Base-by-base conservation (phyloP, 441 rosid species). In the Populus hybrid region DNA sequence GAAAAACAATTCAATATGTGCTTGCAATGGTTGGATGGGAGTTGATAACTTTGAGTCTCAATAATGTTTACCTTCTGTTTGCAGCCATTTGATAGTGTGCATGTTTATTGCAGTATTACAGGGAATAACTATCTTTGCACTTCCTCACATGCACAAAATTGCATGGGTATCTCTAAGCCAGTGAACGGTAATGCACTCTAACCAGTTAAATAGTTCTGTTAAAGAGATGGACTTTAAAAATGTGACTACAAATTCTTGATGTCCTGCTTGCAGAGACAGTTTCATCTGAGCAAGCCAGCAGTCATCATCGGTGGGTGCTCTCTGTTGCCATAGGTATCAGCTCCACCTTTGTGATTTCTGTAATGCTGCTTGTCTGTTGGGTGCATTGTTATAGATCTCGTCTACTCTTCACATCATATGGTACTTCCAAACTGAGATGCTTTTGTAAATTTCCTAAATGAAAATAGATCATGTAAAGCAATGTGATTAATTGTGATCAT, bases 351-450 rank as follows among this genome's bases (percentile, higher is more conserved):
- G 89, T 92, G 65, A 76, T 90, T 79, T 91, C 87, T 35, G 81
- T 93, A 76, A 79, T 89, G 88, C 63, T 95, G 80, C 88, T 92
- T 77, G 82, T 88, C 82, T 90, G 90, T 81, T 92, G 92, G 91
- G 89, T 90, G 84, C 91, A 85, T 79, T 93, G 98, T 94, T 90
- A 88, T 81, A 86, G 92, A 83, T 90, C 97, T 66, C 91, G 86
- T 72, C 84, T 90, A 84, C 79, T 78, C 64, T 83, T 84, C 56
- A 78, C 81, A 53, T 87, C 98, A 82, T 82, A 89, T 4, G 96
- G 98, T 93, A 88, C 76, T 78, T 66, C 66, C 71, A 68, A 68
- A 78, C 71, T 78, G 71, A 23, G 74, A 45, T 59, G 64, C 65
- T 45, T 24, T 20, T 20, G 6, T 74, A 23, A 23, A 14, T 29